These are phyloP conservation scores for Pseudogymnoascus pannorum DNA, from an alignment of 2,329 filamentous ascomycete genomes.

Conservation along the genomic window DNA sequence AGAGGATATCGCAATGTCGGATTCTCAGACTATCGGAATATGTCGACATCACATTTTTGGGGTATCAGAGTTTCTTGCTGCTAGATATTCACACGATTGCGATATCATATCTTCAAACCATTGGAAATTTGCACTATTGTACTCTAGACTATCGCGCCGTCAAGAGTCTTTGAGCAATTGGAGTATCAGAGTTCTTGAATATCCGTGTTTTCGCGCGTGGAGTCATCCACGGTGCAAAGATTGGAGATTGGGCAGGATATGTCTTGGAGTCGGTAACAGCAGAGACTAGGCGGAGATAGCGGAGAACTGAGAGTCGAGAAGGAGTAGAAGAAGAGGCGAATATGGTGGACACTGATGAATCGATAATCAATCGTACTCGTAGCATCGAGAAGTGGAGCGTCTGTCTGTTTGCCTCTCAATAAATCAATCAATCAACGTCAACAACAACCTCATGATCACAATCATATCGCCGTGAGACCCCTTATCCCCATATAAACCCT, in stretches of 20 bases:
- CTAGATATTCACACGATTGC: neutral
- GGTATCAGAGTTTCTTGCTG: neutral
- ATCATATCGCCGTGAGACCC: too few relatives aligned
- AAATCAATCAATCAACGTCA: too few relatives aligned
- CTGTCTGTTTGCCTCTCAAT: neutral
- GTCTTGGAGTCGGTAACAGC: too few relatives aligned
- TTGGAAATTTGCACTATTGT: neutral
- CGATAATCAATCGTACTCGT: neutral
- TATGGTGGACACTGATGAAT: neutral
- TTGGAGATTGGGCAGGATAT: too few relatives aligned
- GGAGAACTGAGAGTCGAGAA: too few relatives aligned
- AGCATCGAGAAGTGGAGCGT: neutral
- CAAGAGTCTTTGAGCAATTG: neutral
- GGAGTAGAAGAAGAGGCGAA: too few relatives aligned
- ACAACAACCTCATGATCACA: too few relatives aligned
- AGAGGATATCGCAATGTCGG: neutral
- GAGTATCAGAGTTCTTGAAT: too few relatives aligned
- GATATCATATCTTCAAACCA: neutral
- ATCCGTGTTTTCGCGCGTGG: too few relatives aligned
- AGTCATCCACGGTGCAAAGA: too few relatives aligned
- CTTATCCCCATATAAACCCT: neutral
- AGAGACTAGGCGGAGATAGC: too few relatives aligned
- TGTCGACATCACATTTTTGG: neutral
- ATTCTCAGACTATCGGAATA: neutral
- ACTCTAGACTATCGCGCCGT: neutral